Evolutionary conservation across 2,329 filamentous ascomycete genomes (phyloP).

Genomic region (Fusarium siculi): DNA sequence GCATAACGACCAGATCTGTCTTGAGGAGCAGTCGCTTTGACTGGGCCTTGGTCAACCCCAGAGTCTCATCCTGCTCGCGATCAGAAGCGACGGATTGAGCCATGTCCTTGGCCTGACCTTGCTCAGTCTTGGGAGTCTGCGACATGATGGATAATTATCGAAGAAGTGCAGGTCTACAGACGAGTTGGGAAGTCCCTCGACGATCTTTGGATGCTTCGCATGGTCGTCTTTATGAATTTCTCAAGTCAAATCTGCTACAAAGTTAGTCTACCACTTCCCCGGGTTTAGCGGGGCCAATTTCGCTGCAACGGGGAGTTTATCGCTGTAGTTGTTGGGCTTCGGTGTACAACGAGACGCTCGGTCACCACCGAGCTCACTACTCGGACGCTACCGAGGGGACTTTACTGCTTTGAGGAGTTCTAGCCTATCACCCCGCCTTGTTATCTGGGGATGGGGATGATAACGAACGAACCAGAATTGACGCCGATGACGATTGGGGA

Average conservation of each 20-base stretch:
- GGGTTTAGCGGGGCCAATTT: background rate
- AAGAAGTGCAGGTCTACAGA: background rate
- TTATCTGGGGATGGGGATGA: background rate
- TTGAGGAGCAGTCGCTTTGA: conserved; percentile 7
- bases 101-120: background rate
- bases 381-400: background rate
- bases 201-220: background rate
- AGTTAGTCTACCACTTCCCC: background rate
- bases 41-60: background rate
- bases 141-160: background rate
- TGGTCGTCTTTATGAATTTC: background rate
- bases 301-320: conserved; percentile 13
- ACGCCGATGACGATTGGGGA: background rate
- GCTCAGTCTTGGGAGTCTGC: background rate
- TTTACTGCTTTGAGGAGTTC: background rate
- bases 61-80: background rate
- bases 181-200: background rate
- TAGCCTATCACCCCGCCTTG: background rate
- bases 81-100: background rate
- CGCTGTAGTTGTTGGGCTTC: background rate
- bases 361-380: background rate
- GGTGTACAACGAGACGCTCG: conserved; percentile 7
- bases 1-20: conserved; percentile 19
- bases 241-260: background rate
- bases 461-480: background rate